These are phyloP conservation scores for Cyberlindnera mississippiensis DNA, from an alignment of 805 yeast genomes.

Conservation along the genomic window DNA sequence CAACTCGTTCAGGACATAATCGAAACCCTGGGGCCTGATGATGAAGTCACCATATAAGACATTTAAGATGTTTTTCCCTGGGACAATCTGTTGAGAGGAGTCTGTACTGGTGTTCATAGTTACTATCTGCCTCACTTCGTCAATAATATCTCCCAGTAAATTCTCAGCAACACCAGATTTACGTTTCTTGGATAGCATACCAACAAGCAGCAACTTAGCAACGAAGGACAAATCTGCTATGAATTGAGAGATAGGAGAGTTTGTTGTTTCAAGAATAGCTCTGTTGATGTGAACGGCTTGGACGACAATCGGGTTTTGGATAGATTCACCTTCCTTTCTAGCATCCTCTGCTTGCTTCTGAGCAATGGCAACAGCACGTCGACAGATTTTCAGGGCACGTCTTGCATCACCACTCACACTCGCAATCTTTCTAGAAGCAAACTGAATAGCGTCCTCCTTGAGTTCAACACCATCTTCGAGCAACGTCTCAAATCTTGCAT, in stretches of 20 bases:
- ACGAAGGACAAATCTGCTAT: conserved; percentile 60
- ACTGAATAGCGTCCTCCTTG: conserved; percentile 76
- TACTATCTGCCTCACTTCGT: conserved; percentile 60
- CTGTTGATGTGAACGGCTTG: conserved; percentile 69
- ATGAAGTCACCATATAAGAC: conserved; percentile 33
- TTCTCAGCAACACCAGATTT: conserved; percentile 71
- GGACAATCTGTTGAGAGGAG: conserved; percentile 27
- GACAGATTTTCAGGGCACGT: conserved; percentile 81
- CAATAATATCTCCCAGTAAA: conserved; percentile 69
- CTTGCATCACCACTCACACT: conserved; percentile 97
- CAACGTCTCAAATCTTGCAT: conserved; percentile 56
- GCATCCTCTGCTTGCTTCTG: conserved; percentile 14
- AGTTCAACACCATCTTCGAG: conserved; percentile 33
- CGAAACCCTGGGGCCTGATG: conserved; percentile 56
- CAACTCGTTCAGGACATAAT: conserved; percentile 59
- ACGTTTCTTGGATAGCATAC: conserved; percentile 57
- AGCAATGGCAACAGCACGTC: conserved; percentile 87
- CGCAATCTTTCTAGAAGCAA: conserved; percentile 91
- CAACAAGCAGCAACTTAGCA: conserved; percentile 68
- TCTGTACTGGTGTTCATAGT: conserved; percentile 34
- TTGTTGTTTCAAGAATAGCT: conserved; percentile 76
- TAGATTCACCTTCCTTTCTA: conserved; percentile 23
- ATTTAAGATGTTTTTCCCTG: conserved; percentile 31
- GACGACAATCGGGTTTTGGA: conserved; percentile 35
- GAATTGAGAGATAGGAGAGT: conserved; percentile 64